Conservation (phyloP, 352 stramenopile species). For the Globisporangium yorkense region DNA sequence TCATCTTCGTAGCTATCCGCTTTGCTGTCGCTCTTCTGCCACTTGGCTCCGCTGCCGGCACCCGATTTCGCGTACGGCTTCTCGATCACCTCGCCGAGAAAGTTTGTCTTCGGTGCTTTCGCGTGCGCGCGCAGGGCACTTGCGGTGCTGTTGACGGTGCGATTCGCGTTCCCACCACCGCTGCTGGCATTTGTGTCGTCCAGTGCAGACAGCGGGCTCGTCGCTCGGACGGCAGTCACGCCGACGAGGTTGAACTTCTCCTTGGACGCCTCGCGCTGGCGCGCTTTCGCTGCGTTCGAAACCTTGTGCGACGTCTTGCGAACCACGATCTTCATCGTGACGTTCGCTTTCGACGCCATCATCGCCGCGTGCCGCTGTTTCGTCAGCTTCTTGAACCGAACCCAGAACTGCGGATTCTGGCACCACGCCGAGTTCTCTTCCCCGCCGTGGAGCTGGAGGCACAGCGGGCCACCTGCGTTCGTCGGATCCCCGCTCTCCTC, state of each 20-base stretch:
- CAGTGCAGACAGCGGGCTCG: constrained; percentile 1
- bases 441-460: constrained; percentile 27
- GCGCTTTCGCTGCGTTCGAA: constrained; percentile 30
- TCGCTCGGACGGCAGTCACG: constrained; percentile 40
- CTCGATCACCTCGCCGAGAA: constrained; percentile 55
- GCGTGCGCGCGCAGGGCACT: constrained; percentile 33
- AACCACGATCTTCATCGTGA: constrained; percentile 68
- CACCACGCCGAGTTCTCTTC: constrained; percentile 65
- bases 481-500: constrained; percentile 41
- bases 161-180: neutral
- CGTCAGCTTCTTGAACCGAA: constrained; percentile 35
- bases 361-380: constrained; percentile 20
- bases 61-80: constrained; percentile 32
- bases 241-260: constrained; percentile 61
- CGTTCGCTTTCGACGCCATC: constrained; percentile 28
- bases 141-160: constrained; percentile 13
- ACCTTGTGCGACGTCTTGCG: constrained; percentile 61
- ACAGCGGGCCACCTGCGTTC: constrained; percentile 75
- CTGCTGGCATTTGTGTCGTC: constrained; percentile 1
- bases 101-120: constrained; percentile 62
- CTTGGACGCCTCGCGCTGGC: constrained; percentile 48
- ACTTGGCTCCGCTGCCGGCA: neutral
- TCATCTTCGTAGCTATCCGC: constrained; percentile 17
- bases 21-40: constrained; percentile 17
- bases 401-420: constrained; percentile 89